Base-by-base conservation (phyloP, 495 filamentous ascomycete genomes). In the Penicillium lagena region DNA sequence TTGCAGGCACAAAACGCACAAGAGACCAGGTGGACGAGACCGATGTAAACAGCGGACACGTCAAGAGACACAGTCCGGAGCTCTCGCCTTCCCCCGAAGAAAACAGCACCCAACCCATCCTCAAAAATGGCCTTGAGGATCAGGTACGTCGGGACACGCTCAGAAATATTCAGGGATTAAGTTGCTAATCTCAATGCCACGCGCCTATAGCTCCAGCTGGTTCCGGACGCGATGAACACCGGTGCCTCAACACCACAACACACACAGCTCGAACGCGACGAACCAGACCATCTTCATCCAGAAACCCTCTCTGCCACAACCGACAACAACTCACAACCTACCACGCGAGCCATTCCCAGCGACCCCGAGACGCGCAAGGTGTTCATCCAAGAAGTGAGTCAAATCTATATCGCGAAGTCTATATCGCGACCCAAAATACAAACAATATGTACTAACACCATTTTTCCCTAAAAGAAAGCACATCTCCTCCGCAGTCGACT, bases 1-100 rank as follows among this genome's bases (percentile, higher is more conserved):
- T 67, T 51, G 60, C 64, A 29, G 70, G 64, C 22, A 64, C 71
- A 52, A 73, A 73, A 56, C 57, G 70, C 27, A 58, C 67, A 36
- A 68, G 67, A 45, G 60, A 64, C 36, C 62, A 71, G 46, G 58
- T 71, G 44, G 59, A 59, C 7, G 60, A 63, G 29, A 45, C 40
- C 8, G 51, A 49, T 29, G 46, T 56, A 42, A 48, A 50, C 54
- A 47, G 45, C 39, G 47, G 43, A 47, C 41, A 41, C 49, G 29
- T 44, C 46, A 46, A 51, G 42, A 47, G 42, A 33, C 45, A 35
- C 22, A 38, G 40, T 31, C 35, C 40, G 22, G 22, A 22, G 22
- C 22, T 22, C 22, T 22, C 22, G 22, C 2, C 22, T 22, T 4
- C 22, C 22, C 22, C 22, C 22, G 22, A 22, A 41, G 39, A 45